phyloP scores from a whole-genome alignment of 495 filamentous ascomycete genomes.

The Penicillium paradoxum region DNA sequence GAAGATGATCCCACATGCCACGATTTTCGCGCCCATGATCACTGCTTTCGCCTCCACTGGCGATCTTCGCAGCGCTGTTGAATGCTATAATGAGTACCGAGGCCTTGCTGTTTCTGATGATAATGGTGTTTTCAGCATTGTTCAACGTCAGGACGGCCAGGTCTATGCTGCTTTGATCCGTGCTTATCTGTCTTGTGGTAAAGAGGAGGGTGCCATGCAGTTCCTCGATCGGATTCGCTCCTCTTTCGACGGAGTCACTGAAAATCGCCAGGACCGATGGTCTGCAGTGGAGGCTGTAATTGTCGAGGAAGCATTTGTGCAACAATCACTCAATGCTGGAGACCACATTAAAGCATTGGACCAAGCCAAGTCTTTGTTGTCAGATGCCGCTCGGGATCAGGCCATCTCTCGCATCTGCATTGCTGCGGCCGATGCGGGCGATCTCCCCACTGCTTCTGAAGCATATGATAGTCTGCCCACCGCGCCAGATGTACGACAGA shows the following conservation, averaged over 20 bases:
- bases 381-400: slow-evolving; percentile 42
- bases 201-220: slow-evolving; percentile 68
- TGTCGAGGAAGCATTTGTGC: slow-evolving; percentile 66
- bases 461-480: slow-evolving; percentile 56
- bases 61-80: slow-evolving; percentile 82
- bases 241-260: slow-evolving; percentile 54
- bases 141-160: slow-evolving; percentile 69
- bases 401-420: slow-evolving; percentile 56
- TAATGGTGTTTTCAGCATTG: slow-evolving; percentile 62
- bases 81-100: slow-evolving; percentile 93
- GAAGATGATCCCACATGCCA: slow-evolving; percentile 64
- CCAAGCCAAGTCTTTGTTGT: slow-evolving; percentile 53
- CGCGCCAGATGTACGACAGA: slow-evolving; percentile 46
- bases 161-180: slow-evolving; percentile 86
- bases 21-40: slow-evolving; percentile 89
- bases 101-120: slow-evolving; percentile 75
- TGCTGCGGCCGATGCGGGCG: slow-evolving; percentile 74
- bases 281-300: slow-evolving; percentile 63
- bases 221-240: slow-evolving; percentile 75
- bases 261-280: slow-evolving; percentile 45
- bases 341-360: slow-evolving; percentile 62
- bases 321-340: slow-evolving; percentile 58
- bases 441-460: slow-evolving; percentile 61
- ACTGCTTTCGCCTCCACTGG: slow-evolving; percentile 75
- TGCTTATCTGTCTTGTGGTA: slow-evolving; percentile 76